Evolutionary conservation across 2,329 filamentous ascomycete genomes (phyloP).

Genomic region (Cytospora piceicola): DNA sequence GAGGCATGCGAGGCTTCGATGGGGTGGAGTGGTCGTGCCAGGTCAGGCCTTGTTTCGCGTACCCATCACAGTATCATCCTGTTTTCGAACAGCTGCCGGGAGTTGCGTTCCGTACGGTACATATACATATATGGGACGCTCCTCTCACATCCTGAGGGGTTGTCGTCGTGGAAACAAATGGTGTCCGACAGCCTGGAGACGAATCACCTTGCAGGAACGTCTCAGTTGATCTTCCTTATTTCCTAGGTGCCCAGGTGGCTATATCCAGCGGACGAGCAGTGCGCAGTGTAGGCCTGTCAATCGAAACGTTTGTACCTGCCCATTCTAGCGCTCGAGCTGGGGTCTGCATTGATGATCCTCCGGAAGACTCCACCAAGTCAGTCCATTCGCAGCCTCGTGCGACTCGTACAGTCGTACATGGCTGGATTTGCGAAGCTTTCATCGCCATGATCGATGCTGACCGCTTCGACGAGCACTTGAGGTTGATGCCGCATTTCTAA

Average conservation of each 20-base stretch:
- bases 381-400: background rate
- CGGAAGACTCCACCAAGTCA: constrained; percentile 14
- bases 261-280: constrained; percentile 1
- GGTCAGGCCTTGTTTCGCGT: constrained; percentile 6
- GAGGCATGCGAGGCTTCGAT: constrained; percentile 7
- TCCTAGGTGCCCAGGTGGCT: background rate
- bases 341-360: constrained; percentile 17
- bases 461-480: background rate
- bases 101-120: background rate
- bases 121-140: background rate
- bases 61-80: background rate
- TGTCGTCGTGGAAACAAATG: constrained; percentile 29
- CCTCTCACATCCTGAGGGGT: background rate
- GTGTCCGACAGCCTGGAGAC: constrained; percentile 5
- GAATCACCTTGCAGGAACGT: constrained; percentile 8
- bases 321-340: constrained; percentile 8
- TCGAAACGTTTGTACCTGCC: constrained; percentile 10
- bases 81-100: constrained; percentile 5
- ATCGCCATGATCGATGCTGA: background rate
- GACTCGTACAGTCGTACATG: background rate
- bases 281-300: background rate
- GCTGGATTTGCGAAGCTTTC: background rate
- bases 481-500: background rate
- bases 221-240: no score
- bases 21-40: constrained; percentile 17